A percentile compares a stretch with the other conserved stretches of the same genome.
Evolutionary conservation across 805 yeast species (phyloP).

Genomic region (Kodamaea restingae): DNA sequence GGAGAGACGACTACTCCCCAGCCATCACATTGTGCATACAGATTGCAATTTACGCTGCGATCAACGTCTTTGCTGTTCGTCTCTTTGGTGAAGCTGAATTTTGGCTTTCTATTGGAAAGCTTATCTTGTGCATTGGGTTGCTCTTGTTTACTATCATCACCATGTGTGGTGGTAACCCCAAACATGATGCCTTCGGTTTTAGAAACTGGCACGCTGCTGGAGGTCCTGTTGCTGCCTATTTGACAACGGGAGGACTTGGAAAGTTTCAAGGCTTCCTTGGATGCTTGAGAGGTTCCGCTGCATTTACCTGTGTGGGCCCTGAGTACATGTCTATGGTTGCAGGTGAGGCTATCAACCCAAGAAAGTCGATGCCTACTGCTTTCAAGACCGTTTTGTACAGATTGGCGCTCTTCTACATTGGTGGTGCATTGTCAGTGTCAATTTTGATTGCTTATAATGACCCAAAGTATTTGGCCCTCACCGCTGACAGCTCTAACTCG

Average conservation of each 20-base stretch:
- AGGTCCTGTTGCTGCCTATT: slow-evolving; percentile 39
- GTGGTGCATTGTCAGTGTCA: slow-evolving; percentile 39
- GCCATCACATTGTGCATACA: slow-evolving; percentile 42
- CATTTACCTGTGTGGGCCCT: slow-evolving; percentile 38
- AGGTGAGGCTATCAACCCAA: slow-evolving; percentile 56
- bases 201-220: slow-evolving; percentile 41
- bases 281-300: slow-evolving; percentile 22
- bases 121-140: slow-evolving; percentile 28
- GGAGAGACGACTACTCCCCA: slow-evolving; percentile 31
- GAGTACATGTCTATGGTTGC: slow-evolving; percentile 53
- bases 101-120: slow-evolving; percentile 31
- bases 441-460: slow-evolving; percentile 32
- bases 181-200: slow-evolving; percentile 44
- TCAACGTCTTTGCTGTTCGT: slow-evolving; percentile 30
- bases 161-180: slow-evolving; percentile 46
- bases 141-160: slow-evolving; percentile 32
- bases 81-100: slow-evolving; percentile 38
- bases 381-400: slow-evolving; percentile 55
- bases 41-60: slow-evolving; percentile 31
- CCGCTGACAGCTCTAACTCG: slow-evolving; percentile 12
- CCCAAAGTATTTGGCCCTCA: slow-evolving; percentile 22
- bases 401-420: slow-evolving; percentile 38
- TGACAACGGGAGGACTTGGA: slow-evolving; percentile 54
- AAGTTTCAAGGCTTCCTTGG: slow-evolving; percentile 24
- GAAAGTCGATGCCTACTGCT: slow-evolving; percentile 61